Base-by-base conservation (phyloP, 257 asterid species). In the Mitragyna speciosa region DNA sequence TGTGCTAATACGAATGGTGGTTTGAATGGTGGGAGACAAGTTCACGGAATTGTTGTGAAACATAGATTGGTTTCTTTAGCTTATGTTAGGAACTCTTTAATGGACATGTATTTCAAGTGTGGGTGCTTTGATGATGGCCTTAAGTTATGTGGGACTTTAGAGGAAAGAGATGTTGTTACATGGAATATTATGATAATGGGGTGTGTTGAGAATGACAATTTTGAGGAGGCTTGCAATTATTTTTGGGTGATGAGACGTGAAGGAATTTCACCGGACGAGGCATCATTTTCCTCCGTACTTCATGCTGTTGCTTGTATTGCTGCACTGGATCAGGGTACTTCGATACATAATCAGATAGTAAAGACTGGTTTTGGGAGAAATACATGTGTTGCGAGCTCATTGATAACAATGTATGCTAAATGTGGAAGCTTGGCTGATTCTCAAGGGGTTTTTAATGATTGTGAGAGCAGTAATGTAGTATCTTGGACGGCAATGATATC, bases 401-500 rank as follows among this genome's bases (percentile, higher is more conserved):
- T 87, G 79, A 77, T 84, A 43, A 79, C 90, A 12, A 81, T 87
- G 89, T 88, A 88, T 68, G 85, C 89, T 56, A 88, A 85, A 82
- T 88, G 92, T 78, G 94, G 92, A 56, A 84, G 90, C 87, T 81
- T 90, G 76, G 49, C 59, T 45, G 89, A 84, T 75, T 82, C 90
- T 76, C 77, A 75, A 45, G 73, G 64, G 68, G 88, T 81, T n/a
- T 89, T 88, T 77, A 71, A 82, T 12, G 85, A 83, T 78, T 78
- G 49, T 31, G 74, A 80, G 64, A 82, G 67, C 24, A 79, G 78
- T 43, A 86, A 83, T 56, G 92, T 87, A 61, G 87, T 88, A 61
- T 82, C 88, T n/a, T 88, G 91, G 90, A 88, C 89, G 0, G 81
- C 89, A 67, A 87, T 85, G 84, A 82, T 90, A 43, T 84, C 93